Conservation (phyloP, 2,329 filamentous ascomycete genomes). For the Botrytis fabae region DNA sequence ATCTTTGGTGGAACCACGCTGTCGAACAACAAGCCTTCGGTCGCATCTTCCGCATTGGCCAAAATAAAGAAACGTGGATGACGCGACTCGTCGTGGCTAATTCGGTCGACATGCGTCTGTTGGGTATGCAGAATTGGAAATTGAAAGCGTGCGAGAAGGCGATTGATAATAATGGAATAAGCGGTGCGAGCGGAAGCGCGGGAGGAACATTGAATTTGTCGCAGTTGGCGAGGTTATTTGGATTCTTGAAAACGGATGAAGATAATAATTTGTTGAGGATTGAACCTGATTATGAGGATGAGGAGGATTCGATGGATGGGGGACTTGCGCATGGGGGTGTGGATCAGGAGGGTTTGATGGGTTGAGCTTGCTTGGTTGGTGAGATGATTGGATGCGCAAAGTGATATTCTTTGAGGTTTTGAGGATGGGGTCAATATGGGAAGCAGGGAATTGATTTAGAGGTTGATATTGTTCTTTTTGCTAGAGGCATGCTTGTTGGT, state of each 20-base stretch:
- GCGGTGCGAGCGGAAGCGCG: constrained; percentile 25
- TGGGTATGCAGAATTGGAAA: constrained; percentile 57
- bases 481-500: not conserved
- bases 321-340: not conserved
- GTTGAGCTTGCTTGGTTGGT: not conserved
- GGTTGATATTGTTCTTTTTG: not conserved
- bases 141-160: constrained; percentile 45
- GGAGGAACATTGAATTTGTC: constrained; percentile 33
- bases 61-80: constrained; percentile 59
- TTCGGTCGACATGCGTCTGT: constrained; percentile 59
- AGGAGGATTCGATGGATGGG: not conserved
- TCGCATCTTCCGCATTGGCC: constrained; percentile 65
- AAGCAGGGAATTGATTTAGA: not conserved
- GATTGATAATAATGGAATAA: constrained; percentile 33
- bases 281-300: constrained; percentile 36
- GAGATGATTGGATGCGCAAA: no score
- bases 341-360: not conserved
- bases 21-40: constrained; percentile 61
- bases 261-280: constrained; percentile 39
- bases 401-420: not conserved
- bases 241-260: constrained; percentile 43
- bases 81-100: constrained; percentile 56
- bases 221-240: constrained; percentile 50
- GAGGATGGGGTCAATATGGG: not conserved
- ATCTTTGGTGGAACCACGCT: constrained; percentile 42